phyloP scores from a whole-genome alignment of 2,329 filamentous ascomycete species.

The Aspergillus transmontanensis region DNA sequence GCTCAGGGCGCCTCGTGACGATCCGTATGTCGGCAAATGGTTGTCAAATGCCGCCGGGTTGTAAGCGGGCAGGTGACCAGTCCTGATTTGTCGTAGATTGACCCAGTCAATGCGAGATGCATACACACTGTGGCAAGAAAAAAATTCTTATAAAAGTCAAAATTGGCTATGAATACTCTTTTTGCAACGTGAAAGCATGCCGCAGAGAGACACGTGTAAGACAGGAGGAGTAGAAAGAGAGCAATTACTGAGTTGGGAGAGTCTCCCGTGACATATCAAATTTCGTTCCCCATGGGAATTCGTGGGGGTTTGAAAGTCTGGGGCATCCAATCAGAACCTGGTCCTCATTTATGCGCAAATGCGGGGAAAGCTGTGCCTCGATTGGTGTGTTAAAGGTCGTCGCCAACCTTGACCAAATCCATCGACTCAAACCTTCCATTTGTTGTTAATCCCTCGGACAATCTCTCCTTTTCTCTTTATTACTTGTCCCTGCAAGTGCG shows the following conservation, averaged over 20 bases:
- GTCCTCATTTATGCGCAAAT: neutral
- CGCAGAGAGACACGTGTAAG: neutral
- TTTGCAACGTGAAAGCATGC: neutral
- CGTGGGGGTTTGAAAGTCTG: neutral
- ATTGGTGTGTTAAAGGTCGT: conserved; percentile 3
- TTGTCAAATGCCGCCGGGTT: neutral
- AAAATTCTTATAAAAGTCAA: neutral
- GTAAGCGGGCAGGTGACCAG: neutral
- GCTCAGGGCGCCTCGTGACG: neutral
- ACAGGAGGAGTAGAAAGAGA: neutral
- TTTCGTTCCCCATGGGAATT: neutral
- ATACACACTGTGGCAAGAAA: neutral
- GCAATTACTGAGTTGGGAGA: neutral
- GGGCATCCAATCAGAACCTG: neutral
- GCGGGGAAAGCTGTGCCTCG: conserved; percentile 7
- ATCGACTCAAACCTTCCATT: neutral
- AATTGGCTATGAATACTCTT: neutral
- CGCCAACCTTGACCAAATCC: neutral
- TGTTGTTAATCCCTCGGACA: neutral
- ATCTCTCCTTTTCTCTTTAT: neutral
- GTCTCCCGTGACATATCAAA: too few species aligned
- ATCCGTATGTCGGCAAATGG: conserved; percentile 4
- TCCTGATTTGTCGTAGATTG: neutral
- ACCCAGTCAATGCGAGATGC: neutral
- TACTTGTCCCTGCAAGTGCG: neutral